Conservation (phyloP, 2,329 filamentous ascomycete genomes). For the Elsinoe ampelina region DNA sequence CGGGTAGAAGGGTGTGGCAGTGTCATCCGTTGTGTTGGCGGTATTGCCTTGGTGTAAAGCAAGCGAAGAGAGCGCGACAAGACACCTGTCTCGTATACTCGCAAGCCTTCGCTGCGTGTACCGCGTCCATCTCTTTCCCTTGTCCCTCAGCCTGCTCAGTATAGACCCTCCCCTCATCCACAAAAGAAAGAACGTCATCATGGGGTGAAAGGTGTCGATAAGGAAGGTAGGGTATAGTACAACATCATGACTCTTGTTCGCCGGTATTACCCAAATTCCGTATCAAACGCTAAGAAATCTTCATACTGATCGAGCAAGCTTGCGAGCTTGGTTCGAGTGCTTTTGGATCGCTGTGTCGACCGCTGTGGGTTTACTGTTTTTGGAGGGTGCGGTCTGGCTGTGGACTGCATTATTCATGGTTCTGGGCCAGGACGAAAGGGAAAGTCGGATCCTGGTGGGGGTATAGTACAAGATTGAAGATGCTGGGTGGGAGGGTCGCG, state of each 20-base stretch:
- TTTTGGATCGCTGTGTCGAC: slow-evolving; percentile 8
- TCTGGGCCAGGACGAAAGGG: neutral
- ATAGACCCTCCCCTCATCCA: neutral
- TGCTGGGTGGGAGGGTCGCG: neutral
- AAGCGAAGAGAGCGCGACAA: too few species aligned
- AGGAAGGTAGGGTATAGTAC: slow-evolving; percentile 8
- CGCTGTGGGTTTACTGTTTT: neutral
- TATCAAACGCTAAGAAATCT: neutral
- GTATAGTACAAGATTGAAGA: neutral
- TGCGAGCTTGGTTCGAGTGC: neutral
- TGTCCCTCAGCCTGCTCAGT: too few species aligned
- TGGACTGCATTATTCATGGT: slow-evolving; percentile 1
- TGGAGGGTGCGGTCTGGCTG: neutral
- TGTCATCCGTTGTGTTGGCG: too few species aligned
- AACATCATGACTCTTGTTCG: neutral
- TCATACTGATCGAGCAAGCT: neutral
- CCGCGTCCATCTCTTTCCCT: too few species aligned
- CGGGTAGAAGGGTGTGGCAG: too few species aligned
- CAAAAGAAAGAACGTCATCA: neutral
- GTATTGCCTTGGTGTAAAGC: too few species aligned
- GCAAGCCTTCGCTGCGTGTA: too few species aligned
- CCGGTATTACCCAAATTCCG: slow-evolving; percentile 10
- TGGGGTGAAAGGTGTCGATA: neutral
- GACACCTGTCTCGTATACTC: too few species aligned
- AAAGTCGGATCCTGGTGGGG: neutral